Evolutionary conservation across 805 yeast species (phyloP).

Genomic region (Saturnispora galanensis): DNA sequence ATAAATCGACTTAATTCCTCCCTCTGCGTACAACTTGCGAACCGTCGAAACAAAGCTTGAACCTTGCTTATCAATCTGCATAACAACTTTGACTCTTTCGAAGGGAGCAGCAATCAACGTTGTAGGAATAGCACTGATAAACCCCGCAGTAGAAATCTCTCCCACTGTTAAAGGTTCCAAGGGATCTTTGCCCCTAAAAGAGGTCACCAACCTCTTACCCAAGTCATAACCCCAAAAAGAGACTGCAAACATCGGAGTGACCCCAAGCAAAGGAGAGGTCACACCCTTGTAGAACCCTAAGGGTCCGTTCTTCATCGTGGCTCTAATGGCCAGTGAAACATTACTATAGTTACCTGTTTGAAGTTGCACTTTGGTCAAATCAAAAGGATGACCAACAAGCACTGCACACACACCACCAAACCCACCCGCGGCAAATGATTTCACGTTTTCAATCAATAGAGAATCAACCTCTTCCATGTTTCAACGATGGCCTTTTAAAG

Average conservation of each 20-base stretch:
- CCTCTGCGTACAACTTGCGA: constrained; percentile 57
- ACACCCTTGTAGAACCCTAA: constrained; percentile 89
- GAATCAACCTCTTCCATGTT: constrained; percentile 27
- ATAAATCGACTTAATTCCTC: constrained; percentile 77
- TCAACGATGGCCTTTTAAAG: not conserved
- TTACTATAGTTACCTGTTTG: constrained; percentile 68
- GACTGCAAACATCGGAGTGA: constrained; percentile 97
- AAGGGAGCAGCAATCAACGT: constrained; percentile 97
- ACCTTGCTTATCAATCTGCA: constrained; percentile 52
- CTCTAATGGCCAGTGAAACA: constrained; percentile 56
- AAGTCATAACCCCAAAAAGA: constrained; percentile 97
- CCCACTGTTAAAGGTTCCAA: constrained; percentile 33
- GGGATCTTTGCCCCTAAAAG: constrained; percentile 25
- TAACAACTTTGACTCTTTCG: constrained; percentile 87
- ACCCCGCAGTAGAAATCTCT: constrained; percentile 86
- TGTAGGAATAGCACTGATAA: constrained; percentile 88
- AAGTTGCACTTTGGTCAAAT: constrained; percentile 80
- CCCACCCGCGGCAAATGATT: constrained; percentile 88
- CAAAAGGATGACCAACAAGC: constrained; percentile 93
- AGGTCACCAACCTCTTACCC: constrained; percentile 67
- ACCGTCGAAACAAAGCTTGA: constrained; percentile 47
- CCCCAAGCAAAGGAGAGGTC: constrained; percentile 89
- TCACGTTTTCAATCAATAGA: constrained; percentile 61
- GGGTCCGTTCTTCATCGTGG: constrained; percentile 65
- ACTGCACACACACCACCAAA: constrained; percentile 97